Base-by-base conservation (phyloP, 148 eudicot species). In the Polygonum aviculare region DNA sequence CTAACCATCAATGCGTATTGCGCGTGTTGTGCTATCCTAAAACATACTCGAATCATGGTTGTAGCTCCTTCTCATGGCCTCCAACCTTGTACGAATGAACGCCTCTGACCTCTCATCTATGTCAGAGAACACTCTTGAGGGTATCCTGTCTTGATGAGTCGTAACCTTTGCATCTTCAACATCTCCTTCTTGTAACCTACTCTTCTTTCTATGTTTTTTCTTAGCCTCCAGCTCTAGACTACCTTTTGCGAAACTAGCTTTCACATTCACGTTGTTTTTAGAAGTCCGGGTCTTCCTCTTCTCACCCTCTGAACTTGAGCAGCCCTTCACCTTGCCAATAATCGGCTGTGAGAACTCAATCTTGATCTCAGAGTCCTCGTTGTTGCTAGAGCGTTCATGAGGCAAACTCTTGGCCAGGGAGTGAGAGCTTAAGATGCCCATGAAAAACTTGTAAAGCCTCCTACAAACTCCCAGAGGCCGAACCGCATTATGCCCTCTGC, bases 61-160 rank as follows among this genome's bases (percentile, higher is more conserved):
- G 47, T 39, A 16, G 50, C 74, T 71, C 26, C 74, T 71, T 33
- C 4, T 26, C 74, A 71, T 71, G n/a, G 72, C 72, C 72, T 69
- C 72, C 40, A 35, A 35, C 72, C 72, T 69, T 12, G 19, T 69
- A 69, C 72, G 72, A 69, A 69, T 69, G 14, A 69, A 69, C 16
- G 21, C 72, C 40, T 69, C 72, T n/a, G 72, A 33, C 72, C 45
- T 69, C 18, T 33, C 41, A 39, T 69, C 45, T 16, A 69, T 69
- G 45, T 69, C 5, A 7, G 72, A 69, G 72, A 69, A 35, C 72
- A 69, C 72, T 35, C 45, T 69, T 39, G 72, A 69, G 26, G 63
- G 63, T 57, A 57, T 57, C 63, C 63, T 19, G 21, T 57, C 63
- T 57, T 22, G 63, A 57, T 22, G 31, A 57, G n/a, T 14, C 16